These are phyloP conservation scores for Trichoderma citrinoviride DNA, from an alignment of 2,329 filamentous ascomycete species.

Conservation along the genomic window DNA sequence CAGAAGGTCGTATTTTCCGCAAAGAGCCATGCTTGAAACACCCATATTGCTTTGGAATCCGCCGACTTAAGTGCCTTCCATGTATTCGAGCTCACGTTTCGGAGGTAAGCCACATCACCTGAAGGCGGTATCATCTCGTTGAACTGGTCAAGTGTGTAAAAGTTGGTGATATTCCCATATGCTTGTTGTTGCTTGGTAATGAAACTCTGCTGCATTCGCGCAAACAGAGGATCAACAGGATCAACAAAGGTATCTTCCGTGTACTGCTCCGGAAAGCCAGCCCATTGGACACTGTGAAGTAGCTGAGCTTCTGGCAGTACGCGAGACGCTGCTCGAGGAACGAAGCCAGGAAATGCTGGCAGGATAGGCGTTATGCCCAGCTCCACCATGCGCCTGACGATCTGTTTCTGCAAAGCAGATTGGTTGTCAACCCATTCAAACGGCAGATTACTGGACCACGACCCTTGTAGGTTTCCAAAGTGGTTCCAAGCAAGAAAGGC, in stretches of 20 bases:
- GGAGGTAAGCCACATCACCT: neutral
- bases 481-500: slow-evolving; percentile 53
- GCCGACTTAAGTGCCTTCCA: neutral
- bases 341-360: neutral
- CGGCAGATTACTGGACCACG: slow-evolving; percentile 45
- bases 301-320: neutral
- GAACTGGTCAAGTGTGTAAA: neutral
- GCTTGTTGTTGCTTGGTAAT: neutral
- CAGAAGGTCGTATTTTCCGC: slow-evolving; percentile 43
- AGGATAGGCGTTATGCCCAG: neutral
- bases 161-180: neutral
- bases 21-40: slow-evolving; percentile 54
- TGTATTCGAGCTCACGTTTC: neutral
- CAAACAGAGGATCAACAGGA: neutral
- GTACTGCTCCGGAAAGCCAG: neutral
- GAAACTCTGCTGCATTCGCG: neutral
- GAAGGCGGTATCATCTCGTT: neutral
- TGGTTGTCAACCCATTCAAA: slow-evolving; percentile 32
- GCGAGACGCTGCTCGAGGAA: neutral
- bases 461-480: slow-evolving; percentile 52
- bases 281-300: neutral
- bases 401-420: neutral
- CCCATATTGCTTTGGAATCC: slow-evolving; percentile 44
- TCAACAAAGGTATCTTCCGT: neutral
- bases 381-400: neutral